phyloP scores from a whole-genome alignment of 768 basidiomycete genomes.

The Nidularia pulvinata region DNA sequence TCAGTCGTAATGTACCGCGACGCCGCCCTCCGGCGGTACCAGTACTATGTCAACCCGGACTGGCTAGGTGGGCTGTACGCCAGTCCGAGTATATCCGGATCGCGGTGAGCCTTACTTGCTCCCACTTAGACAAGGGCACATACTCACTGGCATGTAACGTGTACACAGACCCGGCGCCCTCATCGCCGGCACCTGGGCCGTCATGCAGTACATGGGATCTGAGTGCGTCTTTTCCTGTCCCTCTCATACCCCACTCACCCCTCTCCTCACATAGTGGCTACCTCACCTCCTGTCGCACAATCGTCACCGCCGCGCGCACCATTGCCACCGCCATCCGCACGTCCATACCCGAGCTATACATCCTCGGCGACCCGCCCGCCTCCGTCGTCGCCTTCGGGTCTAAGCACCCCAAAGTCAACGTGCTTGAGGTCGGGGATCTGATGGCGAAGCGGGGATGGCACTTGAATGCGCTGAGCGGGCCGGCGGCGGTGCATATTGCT shows the following conservation, averaged over 20 bases:
- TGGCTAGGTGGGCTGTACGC: slow-evolving; percentile 93
- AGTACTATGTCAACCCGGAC: slow-evolving; percentile 83
- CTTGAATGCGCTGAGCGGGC: slow-evolving; percentile 79
- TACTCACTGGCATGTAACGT: not conserved
- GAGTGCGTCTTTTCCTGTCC: slow-evolving; percentile 27
- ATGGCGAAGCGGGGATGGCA: slow-evolving; percentile 93
- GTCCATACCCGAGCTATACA: slow-evolving; percentile 80
- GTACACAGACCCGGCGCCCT: slow-evolving; percentile 80
- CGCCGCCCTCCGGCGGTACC: slow-evolving; percentile 71
- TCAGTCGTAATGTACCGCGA: slow-evolving; percentile 96
- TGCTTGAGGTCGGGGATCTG: slow-evolving; percentile 88
- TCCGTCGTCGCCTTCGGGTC: slow-evolving; percentile 91
- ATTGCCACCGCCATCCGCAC: slow-evolving; percentile 68
- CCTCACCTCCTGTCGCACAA: slow-evolving; percentile 78
- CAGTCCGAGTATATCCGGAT: slow-evolving; percentile 88
- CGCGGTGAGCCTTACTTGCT: slow-evolving; percentile 54
- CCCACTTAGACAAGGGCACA: not conserved
- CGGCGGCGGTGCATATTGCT: slow-evolving; percentile 90
- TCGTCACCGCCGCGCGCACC: slow-evolving; percentile 71
- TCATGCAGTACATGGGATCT: slow-evolving; percentile 88
- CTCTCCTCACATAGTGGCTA: slow-evolving; percentile 51
- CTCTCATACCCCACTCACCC: too few species aligned
- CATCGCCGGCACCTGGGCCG: slow-evolving; percentile 96
- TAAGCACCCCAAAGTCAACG: slow-evolving; percentile 58
- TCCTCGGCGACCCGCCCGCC: slow-evolving; percentile 88